Percentiles rank a stretch among this genome's conserved stretches.
Conservation (phyloP, 2,329 filamentous ascomycete species). For the Apiospora hydei region DNA sequence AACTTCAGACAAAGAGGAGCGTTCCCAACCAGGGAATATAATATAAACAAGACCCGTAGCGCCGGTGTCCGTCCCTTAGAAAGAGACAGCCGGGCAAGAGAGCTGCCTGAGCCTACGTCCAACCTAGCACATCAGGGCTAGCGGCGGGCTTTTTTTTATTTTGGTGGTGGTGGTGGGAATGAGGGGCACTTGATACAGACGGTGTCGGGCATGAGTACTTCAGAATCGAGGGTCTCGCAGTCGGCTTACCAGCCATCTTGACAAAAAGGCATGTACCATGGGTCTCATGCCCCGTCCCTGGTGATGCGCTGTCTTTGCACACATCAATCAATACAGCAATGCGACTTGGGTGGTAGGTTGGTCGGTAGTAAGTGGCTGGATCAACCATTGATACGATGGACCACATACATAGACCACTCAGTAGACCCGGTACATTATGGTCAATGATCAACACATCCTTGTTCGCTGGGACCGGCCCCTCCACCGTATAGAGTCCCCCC, state of each 20-base stretch:
- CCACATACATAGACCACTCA: not conserved
- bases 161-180: not conserved
- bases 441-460: not conserved
- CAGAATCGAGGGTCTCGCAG: not conserved
- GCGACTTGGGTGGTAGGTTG: not conserved
- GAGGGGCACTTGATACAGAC: not conserved
- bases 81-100: not conserved
- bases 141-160: not conserved
- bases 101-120: conserved; percentile 1
- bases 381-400: not conserved
- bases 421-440: not conserved
- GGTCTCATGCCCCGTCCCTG: conserved; percentile 11
- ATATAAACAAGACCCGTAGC: conserved; percentile 12
- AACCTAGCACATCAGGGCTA: not conserved
- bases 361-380: not conserved
- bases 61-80: conserved; percentile 13
- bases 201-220: not conserved
- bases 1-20: not conserved
- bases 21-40: not conserved
- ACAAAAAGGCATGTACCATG: not conserved
- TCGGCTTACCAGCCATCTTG: not conserved
- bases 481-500: not conserved
- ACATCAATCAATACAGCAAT: not conserved
- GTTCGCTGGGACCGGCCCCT: conserved; percentile 10
- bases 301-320: not conserved